These are phyloP conservation scores for Coemansia sp. DNA, from an alignment of 192 early-diverging fungal genomes.

Conservation along the genomic window DNA sequence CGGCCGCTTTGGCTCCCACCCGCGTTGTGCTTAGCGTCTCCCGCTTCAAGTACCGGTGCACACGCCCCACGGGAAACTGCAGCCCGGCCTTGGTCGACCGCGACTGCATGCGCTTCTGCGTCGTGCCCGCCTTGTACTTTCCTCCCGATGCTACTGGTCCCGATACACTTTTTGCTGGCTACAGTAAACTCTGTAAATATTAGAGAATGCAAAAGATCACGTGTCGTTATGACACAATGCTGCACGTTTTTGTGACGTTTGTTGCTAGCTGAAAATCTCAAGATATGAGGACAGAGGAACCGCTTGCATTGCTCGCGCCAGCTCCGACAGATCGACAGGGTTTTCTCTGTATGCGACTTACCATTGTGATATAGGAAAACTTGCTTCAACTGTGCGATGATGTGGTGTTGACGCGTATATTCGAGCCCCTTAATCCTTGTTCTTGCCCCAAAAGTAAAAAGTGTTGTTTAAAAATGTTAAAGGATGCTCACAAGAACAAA, in stretches of 20 bases:
- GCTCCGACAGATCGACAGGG: neutral
- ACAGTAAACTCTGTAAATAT: constrained; percentile 3
- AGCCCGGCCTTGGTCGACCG: constrained; percentile 54
- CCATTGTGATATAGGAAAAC: constrained; percentile 6
- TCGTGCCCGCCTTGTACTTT: constrained; percentile 41
- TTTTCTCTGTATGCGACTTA: constrained; percentile 4
- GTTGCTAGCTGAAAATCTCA: neutral
- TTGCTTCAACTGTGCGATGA: neutral
- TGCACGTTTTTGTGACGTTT: neutral
- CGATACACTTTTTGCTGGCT: constrained; percentile 53
- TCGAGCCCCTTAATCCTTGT: neutral
- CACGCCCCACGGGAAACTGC: constrained; percentile 92
- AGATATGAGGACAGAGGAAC: neutral
- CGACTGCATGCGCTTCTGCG: constrained; percentile 53
- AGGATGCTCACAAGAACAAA: too few species aligned
- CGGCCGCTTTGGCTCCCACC: constrained; percentile 87
- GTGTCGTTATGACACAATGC: neutral
- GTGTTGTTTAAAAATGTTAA: neutral
- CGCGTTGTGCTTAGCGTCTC: constrained; percentile 76
- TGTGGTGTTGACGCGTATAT: neutral
- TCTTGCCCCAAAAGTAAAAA: neutral
- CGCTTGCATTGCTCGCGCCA: too few species aligned
- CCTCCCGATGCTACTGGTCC: constrained; percentile 45
- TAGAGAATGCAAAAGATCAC: neutral
- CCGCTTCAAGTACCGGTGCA: constrained; percentile 88